These are phyloP conservation scores for Entoloma clypeatum DNA, from an alignment of 1,284 basidiomycete species.

Conservation along the genomic window DNA sequence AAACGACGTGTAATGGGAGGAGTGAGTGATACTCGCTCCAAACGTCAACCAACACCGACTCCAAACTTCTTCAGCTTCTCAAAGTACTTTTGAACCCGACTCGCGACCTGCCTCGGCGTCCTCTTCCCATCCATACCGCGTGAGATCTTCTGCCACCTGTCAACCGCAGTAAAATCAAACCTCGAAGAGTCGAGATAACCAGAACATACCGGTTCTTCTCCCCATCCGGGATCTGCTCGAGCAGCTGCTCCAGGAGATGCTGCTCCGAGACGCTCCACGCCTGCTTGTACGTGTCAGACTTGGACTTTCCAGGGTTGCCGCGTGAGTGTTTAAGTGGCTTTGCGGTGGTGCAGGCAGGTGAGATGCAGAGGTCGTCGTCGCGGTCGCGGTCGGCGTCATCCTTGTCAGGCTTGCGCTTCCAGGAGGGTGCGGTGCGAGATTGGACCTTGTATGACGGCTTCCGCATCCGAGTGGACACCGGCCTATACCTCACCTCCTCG, in stretches of 20 bases:
- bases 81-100: constrained; percentile 81
- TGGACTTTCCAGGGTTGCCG: constrained; percentile 35
- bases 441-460: constrained; percentile 10
- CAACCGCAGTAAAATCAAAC: constrained; percentile 5
- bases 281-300: constrained; percentile 71
- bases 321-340: constrained; percentile 3
- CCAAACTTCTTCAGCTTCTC: constrained; percentile 77
- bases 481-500: not conserved
- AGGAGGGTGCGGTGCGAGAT: not conserved
- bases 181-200: not conserved
- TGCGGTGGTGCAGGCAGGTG: not conserved
- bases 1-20: too few species aligned
- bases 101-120: constrained; percentile 78
- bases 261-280: constrained; percentile 74
- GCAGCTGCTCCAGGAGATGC: constrained; percentile 62
- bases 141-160: constrained; percentile 76
- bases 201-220: constrained; percentile 62
- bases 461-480: constrained; percentile 2
- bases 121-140: constrained; percentile 70
- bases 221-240: constrained; percentile 73
- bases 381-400: constrained; percentile 6
- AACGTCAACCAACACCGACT: too few species aligned
- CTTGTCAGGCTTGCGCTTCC: constrained; percentile 3
- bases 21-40: too few species aligned
- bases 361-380: not conserved